Evolutionary conservation across 1,284 basidiomycete genomes (phyloP), one percentile per base, ranked within the genome.

Genomic region (Cutaneotrichosporon dermatis): DNA sequence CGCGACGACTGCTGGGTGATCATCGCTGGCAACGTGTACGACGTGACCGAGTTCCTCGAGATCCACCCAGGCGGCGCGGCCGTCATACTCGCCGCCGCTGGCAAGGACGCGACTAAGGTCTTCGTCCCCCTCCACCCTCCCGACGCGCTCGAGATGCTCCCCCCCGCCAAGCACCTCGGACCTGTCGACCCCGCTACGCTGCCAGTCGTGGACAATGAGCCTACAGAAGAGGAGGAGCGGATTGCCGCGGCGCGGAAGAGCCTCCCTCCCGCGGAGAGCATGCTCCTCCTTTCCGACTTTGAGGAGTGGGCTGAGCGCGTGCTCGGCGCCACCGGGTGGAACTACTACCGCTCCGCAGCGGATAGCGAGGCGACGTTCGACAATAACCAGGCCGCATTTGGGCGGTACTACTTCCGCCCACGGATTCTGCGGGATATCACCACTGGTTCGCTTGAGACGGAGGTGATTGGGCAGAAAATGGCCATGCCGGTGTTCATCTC

Each of bases 401-500:
- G 71, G 45, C 74, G 79, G 16, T 83, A 82, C 71, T 83, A 76
- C 74, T 83, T 84, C 76, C 76, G 81, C 12, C 83, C 83, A 4
- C 75, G 82, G 11, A 68, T 75, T 16, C 64, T 77, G 13, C 65
- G 66, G 1, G 64, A 73, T 43, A 69, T 72, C 36, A 71, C 70
- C 0, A 54, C 54, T 25, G 74, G 73, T 13, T 55, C 61, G 39
- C 65, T 69, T 39, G 58, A 68, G n/a, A 74, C 73, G 0, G 85
- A 81, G 6, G 87, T 93, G 61, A 82, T 93, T 49, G 90, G 90
- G 4, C 84, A 83, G 70, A 81, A 81, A 55, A 86, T 86, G 33
- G 81, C 84, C 2, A 83, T 92, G 61, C 92, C 91, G 0, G 80
- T 94, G 13, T 94, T 92, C 76, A 89, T 92, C 51, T 86, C 86